Conservation (phyloP, 2,329 filamentous ascomycete species). For the Calonectria fujianensis region DNA sequence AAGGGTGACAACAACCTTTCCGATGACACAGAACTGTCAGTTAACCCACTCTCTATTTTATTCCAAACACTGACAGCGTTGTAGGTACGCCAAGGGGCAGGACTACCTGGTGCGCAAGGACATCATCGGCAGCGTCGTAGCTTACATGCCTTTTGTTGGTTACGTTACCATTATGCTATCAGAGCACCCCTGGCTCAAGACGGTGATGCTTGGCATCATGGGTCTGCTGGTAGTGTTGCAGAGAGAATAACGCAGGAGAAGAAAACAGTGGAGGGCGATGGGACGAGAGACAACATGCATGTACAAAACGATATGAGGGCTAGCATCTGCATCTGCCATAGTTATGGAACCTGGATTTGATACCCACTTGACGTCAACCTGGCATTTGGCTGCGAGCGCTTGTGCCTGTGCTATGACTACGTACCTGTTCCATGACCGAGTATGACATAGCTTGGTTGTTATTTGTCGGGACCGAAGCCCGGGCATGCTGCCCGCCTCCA, state of each 20-base stretch:
- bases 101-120: constrained; percentile 91
- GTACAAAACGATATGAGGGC: constrained; percentile 30
- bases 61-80: neutral
- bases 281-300: neutral
- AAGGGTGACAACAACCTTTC: constrained; percentile 98
- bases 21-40: constrained; percentile 85
- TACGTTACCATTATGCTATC: constrained; percentile 97
- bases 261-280: neutral
- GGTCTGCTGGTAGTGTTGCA: constrained; percentile 94
- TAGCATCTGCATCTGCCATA: constrained; percentile 31
- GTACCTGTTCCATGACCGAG: neutral
- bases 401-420: neutral
- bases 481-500: neutral
- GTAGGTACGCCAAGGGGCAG: constrained; percentile 86
- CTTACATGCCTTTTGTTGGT: constrained; percentile 94
- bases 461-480: constrained; percentile 23
- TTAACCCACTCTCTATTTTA: neutral
- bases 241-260: constrained; percentile 77
- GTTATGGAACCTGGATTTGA: constrained; percentile 33
- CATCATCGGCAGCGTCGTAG: constrained; percentile 94
- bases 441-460: constrained; percentile 5
- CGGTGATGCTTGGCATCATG: constrained; percentile 95
- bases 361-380: constrained; percentile 27
- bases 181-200: constrained; percentile 98
- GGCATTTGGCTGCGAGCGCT: neutral